Base-by-base conservation (phyloP, 805 yeast genomes). In the Citeromyces matritensis region DNA sequence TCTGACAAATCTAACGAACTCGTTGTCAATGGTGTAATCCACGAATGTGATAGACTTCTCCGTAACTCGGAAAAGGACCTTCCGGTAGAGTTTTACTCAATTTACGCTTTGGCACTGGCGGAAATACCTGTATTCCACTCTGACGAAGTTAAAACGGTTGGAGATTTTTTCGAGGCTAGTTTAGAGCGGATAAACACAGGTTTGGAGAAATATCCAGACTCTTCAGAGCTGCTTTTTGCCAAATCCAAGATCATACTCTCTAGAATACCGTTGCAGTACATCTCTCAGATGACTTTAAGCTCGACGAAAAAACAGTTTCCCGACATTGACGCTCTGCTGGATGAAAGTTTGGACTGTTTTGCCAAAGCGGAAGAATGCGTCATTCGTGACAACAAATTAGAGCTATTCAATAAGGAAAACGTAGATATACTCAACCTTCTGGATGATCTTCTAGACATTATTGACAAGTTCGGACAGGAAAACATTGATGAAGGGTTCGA, bases 41-140 rank as follows among this genome's bases (percentile, higher is more conserved):
- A 86, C 43, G 96, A 88, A 48, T 80, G 94, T 56, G 95, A 88
- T 45, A 57, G 93, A 31, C 49, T 84, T 23, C 59, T 85, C 39
- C 61, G 86, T 47, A 61, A 63, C 34, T 39, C 29, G 47, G 47
- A 45, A 17, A 42, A 47, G 36, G 37, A 35, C n/a, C 35, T 67
- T 17, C 61, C 65, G 17, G 69, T 67, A 24, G 60, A 58, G 28
- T 81, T 85, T 48, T 78, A 81, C 45, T 58, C 77, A 4, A 69
- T 80, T 21, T 88, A 85, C 51, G 86, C 84, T 0, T 54, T 72
- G 29, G 76, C 94, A 0, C 54, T 81, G 27, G 62, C 73, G 26
- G 83, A 76, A 36, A 55, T 79, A 39, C 70, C 81, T 2, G 58
- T 60, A 24, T 78, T 71, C 52, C 63, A 69, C 39, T 52, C 45